These are phyloP conservation scores for Lasiodiplodia citricola DNA, from an alignment of 2,329 filamentous ascomycete species.

Conservation along the genomic window DNA sequence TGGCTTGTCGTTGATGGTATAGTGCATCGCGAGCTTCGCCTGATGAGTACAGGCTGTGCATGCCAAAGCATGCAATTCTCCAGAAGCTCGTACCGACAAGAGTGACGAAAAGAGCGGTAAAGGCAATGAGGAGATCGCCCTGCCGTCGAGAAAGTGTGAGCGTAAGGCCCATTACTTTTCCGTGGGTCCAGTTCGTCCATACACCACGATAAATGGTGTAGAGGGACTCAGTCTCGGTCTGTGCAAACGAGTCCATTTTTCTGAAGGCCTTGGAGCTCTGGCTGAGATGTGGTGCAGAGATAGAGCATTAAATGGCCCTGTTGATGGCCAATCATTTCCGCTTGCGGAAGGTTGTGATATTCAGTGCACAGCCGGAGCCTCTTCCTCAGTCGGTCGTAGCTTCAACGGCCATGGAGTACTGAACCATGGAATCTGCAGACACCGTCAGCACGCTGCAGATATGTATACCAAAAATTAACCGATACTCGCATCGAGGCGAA, in stretches of 20 bases:
- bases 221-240: not conserved
- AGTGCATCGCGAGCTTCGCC: slow-evolving; percentile 35
- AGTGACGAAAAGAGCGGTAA: slow-evolving; percentile 32
- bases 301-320: not conserved
- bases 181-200: slow-evolving; percentile 32
- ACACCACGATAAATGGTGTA: slow-evolving; percentile 29
- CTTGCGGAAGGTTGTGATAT: not conserved
- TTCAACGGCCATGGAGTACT: not conserved
- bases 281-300: not conserved
- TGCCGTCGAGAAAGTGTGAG: slow-evolving; percentile 30
- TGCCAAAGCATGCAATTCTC: slow-evolving; percentile 36
- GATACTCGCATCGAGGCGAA: not conserved
- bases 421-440: not conserved
- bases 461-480: not conserved
- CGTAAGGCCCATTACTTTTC: slow-evolving; percentile 29
- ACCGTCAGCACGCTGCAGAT: not conserved
- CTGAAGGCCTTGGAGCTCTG: not conserved
- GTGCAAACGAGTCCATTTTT: not conserved
- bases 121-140: slow-evolving; percentile 34
- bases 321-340: not conserved
- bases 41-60: slow-evolving; percentile 35
- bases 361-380: not conserved
- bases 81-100: slow-evolving; percentile 37
- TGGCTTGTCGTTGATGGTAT: slow-evolving; percentile 41
- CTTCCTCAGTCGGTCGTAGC: not conserved